Evolutionary conservation across 1,139 yeast species (phyloP).

Genomic region (Hyphopichia wangnamkhiaoensis): DNA sequence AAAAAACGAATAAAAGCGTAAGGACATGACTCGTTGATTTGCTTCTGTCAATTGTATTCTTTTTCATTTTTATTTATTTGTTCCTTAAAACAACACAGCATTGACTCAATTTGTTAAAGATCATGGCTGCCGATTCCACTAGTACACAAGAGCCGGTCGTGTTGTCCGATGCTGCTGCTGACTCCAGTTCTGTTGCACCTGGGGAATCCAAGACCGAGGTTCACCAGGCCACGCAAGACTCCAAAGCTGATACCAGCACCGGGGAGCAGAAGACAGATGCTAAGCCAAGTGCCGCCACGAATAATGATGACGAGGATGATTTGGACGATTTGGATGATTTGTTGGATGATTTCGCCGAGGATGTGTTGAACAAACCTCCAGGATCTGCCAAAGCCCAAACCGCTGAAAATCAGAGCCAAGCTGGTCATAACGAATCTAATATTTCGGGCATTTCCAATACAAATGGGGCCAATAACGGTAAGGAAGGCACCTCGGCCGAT

Average conservation of each 20-base stretch:
- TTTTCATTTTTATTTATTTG: no score
- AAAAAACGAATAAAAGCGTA: not conserved
- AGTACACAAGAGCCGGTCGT: no score
- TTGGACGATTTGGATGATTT: slow-evolving; percentile 76
- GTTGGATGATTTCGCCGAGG: slow-evolving; percentile 77
- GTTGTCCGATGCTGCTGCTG: not conserved
- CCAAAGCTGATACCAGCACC: slow-evolving; percentile 7
- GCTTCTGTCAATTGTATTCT: no score
- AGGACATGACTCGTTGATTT: not conserved
- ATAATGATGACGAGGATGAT: slow-evolving; percentile 47
- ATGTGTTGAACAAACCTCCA: slow-evolving; percentile 65
- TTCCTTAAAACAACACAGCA: no score
- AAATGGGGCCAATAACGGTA: slow-evolving; percentile 4
- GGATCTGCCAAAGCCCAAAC: slow-evolving; percentile 33
- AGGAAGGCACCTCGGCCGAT: slow-evolving; percentile 11
- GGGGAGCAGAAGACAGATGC: not conserved
- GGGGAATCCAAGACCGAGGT: slow-evolving; percentile 4
- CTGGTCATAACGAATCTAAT: slow-evolving; percentile 19
- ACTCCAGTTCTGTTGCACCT: slow-evolving; percentile 1
- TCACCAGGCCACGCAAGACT: slow-evolving; percentile 4
- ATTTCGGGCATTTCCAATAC: slow-evolving; percentile 10
- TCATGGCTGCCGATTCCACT: no score
- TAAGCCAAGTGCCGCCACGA: not conserved
- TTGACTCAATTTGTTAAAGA: no score
- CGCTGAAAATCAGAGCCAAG: slow-evolving; percentile 9